Evolutionary conservation across 148 eudicot genomes (phyloP).

Genomic region (Chenopodium suecicum): DNA sequence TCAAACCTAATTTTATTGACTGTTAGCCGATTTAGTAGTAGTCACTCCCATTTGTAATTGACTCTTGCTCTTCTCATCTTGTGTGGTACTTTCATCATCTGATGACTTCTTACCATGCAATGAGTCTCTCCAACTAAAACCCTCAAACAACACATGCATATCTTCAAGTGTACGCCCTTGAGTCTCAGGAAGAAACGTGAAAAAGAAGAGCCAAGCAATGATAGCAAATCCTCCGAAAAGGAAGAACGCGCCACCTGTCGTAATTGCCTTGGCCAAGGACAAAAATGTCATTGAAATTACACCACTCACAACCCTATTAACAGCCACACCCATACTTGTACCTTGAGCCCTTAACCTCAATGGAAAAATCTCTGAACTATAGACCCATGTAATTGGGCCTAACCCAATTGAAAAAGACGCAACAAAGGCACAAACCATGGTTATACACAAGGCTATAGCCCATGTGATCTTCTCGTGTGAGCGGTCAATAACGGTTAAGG

Average conservation of each 20-base stretch:
- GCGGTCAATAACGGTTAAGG: slow-evolving; percentile 51
- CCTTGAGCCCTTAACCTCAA: slow-evolving; percentile 66
- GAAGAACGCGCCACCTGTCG: slow-evolving; percentile 68
- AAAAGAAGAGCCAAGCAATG: slow-evolving; percentile 52
- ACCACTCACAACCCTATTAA: slow-evolving; percentile 59
- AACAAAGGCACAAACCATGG: slow-evolving; percentile 42
- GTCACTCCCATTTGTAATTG: slow-evolving; percentile 26
- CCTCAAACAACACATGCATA: slow-evolving; percentile 55
- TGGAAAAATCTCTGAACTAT: slow-evolving; percentile 75
- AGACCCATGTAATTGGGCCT: slow-evolving; percentile 80
- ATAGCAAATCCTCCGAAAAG: slow-evolving; percentile 42
- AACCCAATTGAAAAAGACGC: slow-evolving; percentile 65
- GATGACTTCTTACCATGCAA: slow-evolving; percentile 18
- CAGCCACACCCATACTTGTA: slow-evolving; percentile 45
- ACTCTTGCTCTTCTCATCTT: slow-evolving; percentile 1
- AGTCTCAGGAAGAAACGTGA: slow-evolving; percentile 59
- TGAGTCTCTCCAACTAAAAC: slow-evolving; percentile 45
- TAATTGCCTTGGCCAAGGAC: slow-evolving; percentile 42
- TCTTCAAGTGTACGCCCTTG: slow-evolving; percentile 66
- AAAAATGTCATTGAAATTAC: slow-evolving; percentile 51
- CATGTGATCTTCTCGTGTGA: slow-evolving; percentile 33
- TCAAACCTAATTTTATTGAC: background rate
- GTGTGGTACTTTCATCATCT: slow-evolving; percentile 1
- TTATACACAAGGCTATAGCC: slow-evolving; percentile 53
- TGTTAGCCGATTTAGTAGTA: slow-evolving; percentile 1